Conservation (phyloP, 768 basidiomycete species). For the Auriscalpium microsporum region DNA sequence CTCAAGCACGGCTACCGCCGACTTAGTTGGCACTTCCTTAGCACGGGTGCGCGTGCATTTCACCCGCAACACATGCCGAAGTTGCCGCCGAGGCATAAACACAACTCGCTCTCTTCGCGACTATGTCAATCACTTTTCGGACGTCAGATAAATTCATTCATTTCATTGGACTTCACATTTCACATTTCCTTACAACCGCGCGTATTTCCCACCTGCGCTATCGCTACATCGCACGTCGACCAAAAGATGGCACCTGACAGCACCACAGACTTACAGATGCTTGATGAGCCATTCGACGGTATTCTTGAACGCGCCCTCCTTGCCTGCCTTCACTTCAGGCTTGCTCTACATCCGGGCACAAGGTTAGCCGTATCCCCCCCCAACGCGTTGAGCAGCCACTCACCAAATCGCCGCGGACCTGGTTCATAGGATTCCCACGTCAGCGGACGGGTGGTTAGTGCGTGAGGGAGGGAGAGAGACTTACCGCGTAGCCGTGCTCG, state of each 20-base stretch:
- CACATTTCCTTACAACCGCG: too few species aligned
- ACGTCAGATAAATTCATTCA: too few species aligned
- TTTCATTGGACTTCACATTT: background rate
- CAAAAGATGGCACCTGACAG: background rate
- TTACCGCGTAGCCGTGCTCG: constrained; percentile 32
- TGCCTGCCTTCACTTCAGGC: constrained; percentile 26
- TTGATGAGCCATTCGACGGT: constrained; percentile 28
- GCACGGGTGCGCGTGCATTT: too few species aligned
- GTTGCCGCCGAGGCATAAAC: too few species aligned
- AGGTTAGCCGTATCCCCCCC: background rate
- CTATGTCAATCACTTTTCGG: too few species aligned
- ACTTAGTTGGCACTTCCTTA: too few species aligned
- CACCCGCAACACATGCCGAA: too few species aligned
- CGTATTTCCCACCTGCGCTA: too few species aligned
- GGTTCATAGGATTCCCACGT: constrained; percentile 3
- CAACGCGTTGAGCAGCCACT: background rate
- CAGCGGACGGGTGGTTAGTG: constrained; percentile 29
- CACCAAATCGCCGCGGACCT: constrained; percentile 5
- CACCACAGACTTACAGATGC: constrained; percentile 13
- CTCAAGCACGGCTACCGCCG: too few species aligned
- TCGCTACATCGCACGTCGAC: background rate
- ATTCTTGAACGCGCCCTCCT: constrained; percentile 33
- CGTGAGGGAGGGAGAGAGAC: constrained; percentile 9
- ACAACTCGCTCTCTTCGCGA: too few species aligned
- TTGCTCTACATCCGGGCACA: constrained; percentile 21